Evolutionary conservation across 1,139 yeast species (phyloP), one percentile per base, ranked within the genome.

Genomic region (Nakaseomyces glabratus): DNA sequence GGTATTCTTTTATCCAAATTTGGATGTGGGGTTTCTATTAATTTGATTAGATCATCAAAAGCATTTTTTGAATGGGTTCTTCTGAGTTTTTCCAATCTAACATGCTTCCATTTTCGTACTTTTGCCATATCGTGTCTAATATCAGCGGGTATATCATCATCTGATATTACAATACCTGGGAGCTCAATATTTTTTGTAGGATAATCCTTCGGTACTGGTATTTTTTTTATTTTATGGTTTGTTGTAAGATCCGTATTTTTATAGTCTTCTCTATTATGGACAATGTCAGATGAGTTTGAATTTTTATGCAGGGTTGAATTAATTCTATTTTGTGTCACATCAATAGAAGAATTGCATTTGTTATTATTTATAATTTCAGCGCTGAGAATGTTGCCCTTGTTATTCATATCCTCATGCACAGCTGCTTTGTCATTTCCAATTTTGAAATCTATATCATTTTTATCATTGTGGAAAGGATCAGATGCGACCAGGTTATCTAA

Each of bases 61-160:
- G 49, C 43, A 11, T 43, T 42, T 33, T 54, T 56, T 14, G 55
- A 55, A 9, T 47, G 41, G 22, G 45, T 48, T 37, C 62, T 48
- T 39, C 62, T 42, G 24, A 51, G 40, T 34, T 52, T 51, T 35
- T 57, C 62, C 6, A 52, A 37, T 25, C 51, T 46, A 4, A 56
- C 59, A 40, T 57, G 62, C 31, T 50, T 55, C 57, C 60, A 54
- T 40, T 53, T 55, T 35, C 54, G 47, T 10, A 51, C 20, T 25
- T 39, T 39, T 4, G 38, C 40, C 4, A 44, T 35, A 36, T 52
- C 48, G 16, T 38, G 28, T 15, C 20, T 26, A 2, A 55, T 33
- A 20, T 46, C 45, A 2, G 25, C 14, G 1, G 60, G 60, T 6
- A 47, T 40, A 12, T 43, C 44, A 6, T 43, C 35, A 21, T 51